Evolutionary conservation across 2,329 filamentous ascomycete species (phyloP), one percentile per base, ranked within the genome.

Genomic region (Pseudocercospora eumusae): DNA sequence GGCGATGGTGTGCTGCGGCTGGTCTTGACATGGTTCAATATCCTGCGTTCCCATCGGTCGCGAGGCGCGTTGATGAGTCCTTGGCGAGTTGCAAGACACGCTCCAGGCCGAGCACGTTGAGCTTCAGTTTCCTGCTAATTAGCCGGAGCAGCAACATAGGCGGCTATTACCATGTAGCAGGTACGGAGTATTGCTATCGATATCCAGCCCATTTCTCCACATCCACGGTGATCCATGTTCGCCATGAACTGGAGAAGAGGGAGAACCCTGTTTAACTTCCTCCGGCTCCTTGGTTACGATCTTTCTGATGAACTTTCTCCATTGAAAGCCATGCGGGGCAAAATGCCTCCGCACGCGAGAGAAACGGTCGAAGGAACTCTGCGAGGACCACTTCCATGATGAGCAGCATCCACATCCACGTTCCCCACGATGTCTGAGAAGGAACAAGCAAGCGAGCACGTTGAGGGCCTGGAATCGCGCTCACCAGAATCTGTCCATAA

Each of bases 1-100:
- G 50, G 50, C 10, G 50, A 20, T 53, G 50, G 50, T 45, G n/a
- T 45, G n/a, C 42, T 21, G n/a, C n/a, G 42, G 42, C 42, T 45
- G n/a, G 42, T 45, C n/a, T 45, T 45, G n/a, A 45, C 42, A 45
- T 45, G 42, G 18, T 8, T 44, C 40, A n/a, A 21, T 44, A 44
- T 10, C 40, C 40, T n/a, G 20, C 15, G 11, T 44, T 44, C 20
- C 20, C n/a, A 45, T 9, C 42, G 4, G 8, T 45, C 42, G 18
- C 42, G n/a, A 18, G 40, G 20, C 40, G 40, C 11, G 40, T 44
- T 18, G 58, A 45, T 18, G 58, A 45, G 20, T 45, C 42, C n/a
- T 13, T 45, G 7, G n/a, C n/a, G n/a, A 45, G 42, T 45, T 44
- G 18, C 40, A 10, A 44, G 5, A 44, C 15, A 44, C 40, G n/a